Evolutionary conservation across 345 rosid species (phyloP).

Genomic region (Euphorbia peplus): DNA sequence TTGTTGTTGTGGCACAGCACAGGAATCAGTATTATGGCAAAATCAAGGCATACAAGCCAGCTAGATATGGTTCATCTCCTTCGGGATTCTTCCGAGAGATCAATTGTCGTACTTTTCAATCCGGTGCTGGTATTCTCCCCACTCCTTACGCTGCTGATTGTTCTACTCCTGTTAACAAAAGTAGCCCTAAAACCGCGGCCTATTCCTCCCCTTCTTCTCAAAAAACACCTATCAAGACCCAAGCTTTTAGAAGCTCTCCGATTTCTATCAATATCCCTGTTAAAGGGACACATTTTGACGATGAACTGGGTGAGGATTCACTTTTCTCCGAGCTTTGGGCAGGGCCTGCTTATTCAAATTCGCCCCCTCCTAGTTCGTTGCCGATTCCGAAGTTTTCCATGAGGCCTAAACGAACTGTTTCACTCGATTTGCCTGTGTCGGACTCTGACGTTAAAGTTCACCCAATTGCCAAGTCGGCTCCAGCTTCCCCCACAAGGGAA

Average conservation of each 20-base stretch:
- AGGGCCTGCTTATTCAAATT: constrained; percentile 95
- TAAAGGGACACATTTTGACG: constrained; percentile 28
- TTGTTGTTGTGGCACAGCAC: constrained; percentile 64
- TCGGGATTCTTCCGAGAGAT: constrained; percentile 54
- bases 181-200: constrained; percentile 19
- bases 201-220: constrained; percentile 31
- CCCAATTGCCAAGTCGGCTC: constrained; percentile 72
- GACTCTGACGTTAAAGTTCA: constrained; percentile 34
- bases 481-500: constrained; percentile 74
- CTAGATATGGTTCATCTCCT: constrained; percentile 47
- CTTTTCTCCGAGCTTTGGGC: constrained; percentile 86
- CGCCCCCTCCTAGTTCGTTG: constrained; percentile 89
- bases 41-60: constrained; percentile 41
- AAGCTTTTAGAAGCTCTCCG: constrained; percentile 40
- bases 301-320: constrained; percentile 28
- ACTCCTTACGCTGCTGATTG: constrained; percentile 40
- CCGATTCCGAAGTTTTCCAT: constrained; percentile 90
- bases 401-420: constrained; percentile 51
- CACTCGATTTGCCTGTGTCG: constrained; percentile 53
- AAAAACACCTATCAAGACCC: constrained; percentile 21
- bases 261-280: constrained; percentile 41
- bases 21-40: constrained; percentile 53
- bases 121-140: constrained; percentile 73
- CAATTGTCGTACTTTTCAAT: constrained; percentile 71
- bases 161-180: constrained; percentile 34